Percentiles rank a stretch among this genome's conserved stretches.
Conservation (phyloP, 495 filamentous ascomycete genomes). For the Neurospora sp. region DNA sequence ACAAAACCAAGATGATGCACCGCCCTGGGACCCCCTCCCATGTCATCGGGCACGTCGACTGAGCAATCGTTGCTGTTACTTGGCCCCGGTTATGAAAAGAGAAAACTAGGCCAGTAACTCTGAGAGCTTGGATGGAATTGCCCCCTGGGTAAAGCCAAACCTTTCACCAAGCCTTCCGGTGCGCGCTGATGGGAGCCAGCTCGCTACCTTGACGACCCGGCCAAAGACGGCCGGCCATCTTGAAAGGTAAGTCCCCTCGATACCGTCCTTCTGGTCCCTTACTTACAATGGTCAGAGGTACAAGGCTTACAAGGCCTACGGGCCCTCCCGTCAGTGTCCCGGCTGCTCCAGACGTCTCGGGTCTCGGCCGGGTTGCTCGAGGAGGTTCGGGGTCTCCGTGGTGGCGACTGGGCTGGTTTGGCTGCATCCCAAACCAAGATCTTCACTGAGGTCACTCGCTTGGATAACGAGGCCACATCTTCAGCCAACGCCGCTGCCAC, state of each 20-base stretch:
- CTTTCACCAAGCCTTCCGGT: background rate
- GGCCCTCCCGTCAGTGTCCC: background rate
- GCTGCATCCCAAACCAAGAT: background rate
- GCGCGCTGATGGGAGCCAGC: background rate
- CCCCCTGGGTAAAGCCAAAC: background rate
- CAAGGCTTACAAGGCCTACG: too few species aligned
- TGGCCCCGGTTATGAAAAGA: background rate
- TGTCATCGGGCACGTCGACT: background rate
- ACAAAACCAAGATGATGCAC: background rate
- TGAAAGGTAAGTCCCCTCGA: too few species aligned
- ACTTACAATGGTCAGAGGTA: too few species aligned
- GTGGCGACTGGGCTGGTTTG: background rate
- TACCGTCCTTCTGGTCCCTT: background rate
- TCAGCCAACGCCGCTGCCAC: too few species aligned
- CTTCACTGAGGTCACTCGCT: too few species aligned
- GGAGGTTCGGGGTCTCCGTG: background rate
- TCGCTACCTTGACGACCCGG: background rate
- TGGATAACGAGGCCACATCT: too few species aligned
- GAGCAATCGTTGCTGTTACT: background rate
- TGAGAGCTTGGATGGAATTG: background rate
- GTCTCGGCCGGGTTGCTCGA: background rate
- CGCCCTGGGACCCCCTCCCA: background rate
- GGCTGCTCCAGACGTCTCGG: background rate
- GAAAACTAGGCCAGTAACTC: background rate
- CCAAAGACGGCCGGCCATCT: too few species aligned